Conservation (phyloP, 371 early-diverging fungal species). For the Mortierella sp. region DNA sequence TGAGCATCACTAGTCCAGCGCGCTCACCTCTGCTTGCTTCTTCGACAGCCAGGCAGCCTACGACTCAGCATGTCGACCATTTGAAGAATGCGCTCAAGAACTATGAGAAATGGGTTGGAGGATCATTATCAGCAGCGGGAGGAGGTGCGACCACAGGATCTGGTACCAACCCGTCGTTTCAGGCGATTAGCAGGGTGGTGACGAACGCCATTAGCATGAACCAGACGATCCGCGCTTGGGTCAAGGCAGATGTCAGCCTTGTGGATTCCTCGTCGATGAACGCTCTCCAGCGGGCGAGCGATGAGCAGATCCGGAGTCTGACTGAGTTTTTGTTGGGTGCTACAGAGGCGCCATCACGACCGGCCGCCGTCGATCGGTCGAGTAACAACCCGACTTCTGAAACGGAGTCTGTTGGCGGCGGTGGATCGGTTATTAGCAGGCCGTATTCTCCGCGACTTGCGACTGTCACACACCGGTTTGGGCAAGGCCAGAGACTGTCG, state of each 20-base stretch:
- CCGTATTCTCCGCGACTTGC: slow-evolving; percentile 27
- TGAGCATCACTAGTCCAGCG: slow-evolving; percentile 9
- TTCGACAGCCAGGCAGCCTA: neutral
- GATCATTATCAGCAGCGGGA: neutral
- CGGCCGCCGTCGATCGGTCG: neutral
- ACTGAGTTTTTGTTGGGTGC: slow-evolving; percentile 36
- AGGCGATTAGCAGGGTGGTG: slow-evolving; percentile 38
- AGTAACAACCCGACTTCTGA: neutral
- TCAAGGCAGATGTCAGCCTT: slow-evolving; percentile 44
- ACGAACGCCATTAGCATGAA: slow-evolving; percentile 41
- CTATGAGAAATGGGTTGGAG: slow-evolving; percentile 26
- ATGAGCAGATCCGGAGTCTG: slow-evolving; percentile 52
- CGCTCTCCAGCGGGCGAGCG: slow-evolving; percentile 38
- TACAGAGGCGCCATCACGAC: slow-evolving; percentile 7
- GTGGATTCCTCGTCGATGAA: slow-evolving; percentile 47
- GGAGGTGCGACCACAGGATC: neutral
- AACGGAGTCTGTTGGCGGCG: neutral
- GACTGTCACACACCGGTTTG: slow-evolving; percentile 8
- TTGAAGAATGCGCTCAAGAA: slow-evolving; percentile 36
- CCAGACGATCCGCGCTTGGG: slow-evolving; percentile 41
- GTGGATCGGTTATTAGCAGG: slow-evolving; percentile 13
- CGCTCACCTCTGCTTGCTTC: slow-evolving; percentile 1
- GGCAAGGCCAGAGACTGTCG: slow-evolving; percentile 29
- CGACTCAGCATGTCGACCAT: slow-evolving; percentile 38
- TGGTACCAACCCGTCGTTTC: slow-evolving; percentile 8